Evolutionary conservation across 768 basidiomycete species (phyloP), one percentile per base, ranked within the genome.

Genomic region (Amanita pseudoporphyria): DNA sequence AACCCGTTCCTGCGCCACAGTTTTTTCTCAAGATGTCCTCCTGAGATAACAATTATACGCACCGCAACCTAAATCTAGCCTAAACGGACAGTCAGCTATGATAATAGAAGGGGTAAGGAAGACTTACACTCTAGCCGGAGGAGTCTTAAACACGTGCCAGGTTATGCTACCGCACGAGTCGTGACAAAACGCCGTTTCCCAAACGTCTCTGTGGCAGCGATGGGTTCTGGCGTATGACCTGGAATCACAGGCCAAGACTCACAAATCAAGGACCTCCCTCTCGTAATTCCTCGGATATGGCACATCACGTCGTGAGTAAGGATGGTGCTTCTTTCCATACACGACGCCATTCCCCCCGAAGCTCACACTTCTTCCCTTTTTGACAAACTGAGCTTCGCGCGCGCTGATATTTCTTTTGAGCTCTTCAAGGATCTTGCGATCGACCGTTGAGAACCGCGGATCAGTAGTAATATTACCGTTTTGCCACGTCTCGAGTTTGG

Each of bases 21-120:
- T 30, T 37, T 30, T 37, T 35, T 37, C 35, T 42, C 24, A 30
- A 48, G 28, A 33, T 12, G 18, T n/a, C n/a, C 9, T 35, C n/a
- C 22, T 26, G 37, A 45, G 43, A 42, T 12, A 14, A 46, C 5
- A 42, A 28, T 36, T 6, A 21, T 7, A 67, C 76, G 59, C 54
- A 82, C 82, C 85, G 57, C 84, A 87, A 9, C 84, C 86, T 39
- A 88, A 65, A 56, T 88, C 86, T 24, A 88, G 67, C 30, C 82
- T 80, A 56, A 57, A 43, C 51, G 42, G 31, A 12, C 16, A 16
- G 38, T 40, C 13, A 41, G 47, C 21, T 19, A 26, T 16, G 32
- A 49, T 13, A 22, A 38, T 40, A 22, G 26, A 58, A 41, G 24
- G 13, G 16, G 35, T 39, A 51, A 49, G 26, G 30, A 30, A 21